A percentile compares a stretch with the other conserved stretches of the same genome.
Evolutionary conservation across 192 early-diverging fungal genomes (phyloP).

Genomic region (Backusella circina): DNA sequence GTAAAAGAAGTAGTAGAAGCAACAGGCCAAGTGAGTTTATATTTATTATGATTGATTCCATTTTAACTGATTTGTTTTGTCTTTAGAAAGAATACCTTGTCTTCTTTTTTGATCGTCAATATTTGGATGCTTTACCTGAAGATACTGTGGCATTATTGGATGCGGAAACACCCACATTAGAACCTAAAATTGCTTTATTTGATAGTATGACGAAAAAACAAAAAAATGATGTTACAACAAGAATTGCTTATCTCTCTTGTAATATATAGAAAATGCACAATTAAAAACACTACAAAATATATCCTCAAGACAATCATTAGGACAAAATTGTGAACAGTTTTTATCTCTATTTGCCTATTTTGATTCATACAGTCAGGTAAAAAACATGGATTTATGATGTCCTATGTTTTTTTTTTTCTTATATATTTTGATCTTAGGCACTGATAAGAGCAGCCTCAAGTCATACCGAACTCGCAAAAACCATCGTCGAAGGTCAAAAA

Average conservation of each 20-base stretch:
- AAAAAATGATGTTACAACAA: background rate
- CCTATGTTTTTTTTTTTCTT: background rate
- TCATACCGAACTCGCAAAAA: slow-evolving; percentile 38
- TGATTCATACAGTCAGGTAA: slow-evolving; percentile 28
- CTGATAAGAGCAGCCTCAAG: slow-evolving; percentile 28
- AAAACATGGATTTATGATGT: background rate
- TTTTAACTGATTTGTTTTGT: no score
- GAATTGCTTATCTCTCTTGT: background rate
- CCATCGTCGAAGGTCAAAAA: slow-evolving; percentile 42
- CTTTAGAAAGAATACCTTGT: slow-evolving; percentile 50
- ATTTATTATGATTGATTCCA: background rate
- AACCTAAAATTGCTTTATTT: slow-evolving; percentile 28
- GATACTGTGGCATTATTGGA: slow-evolving; percentile 42
- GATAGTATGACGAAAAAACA: slow-evolving; percentile 14
- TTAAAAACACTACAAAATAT: background rate
- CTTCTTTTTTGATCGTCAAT: slow-evolving; percentile 49
- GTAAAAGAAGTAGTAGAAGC: slow-evolving; percentile 40
- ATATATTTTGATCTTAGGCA: slow-evolving; percentile 17
- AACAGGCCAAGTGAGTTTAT: slow-evolving; percentile 37
- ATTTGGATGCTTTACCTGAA: slow-evolving; percentile 40
- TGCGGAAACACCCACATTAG: slow-evolving; percentile 26
- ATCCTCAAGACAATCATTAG: background rate
- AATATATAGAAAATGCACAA: background rate
- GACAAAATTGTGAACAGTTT: slow-evolving; percentile 13
- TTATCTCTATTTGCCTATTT: slow-evolving; percentile 29